Evolutionary conservation across 805 yeast genomes (phyloP), one percentile per base, ranked within the genome.

Genomic region (Suhomyces emberorum): DNA sequence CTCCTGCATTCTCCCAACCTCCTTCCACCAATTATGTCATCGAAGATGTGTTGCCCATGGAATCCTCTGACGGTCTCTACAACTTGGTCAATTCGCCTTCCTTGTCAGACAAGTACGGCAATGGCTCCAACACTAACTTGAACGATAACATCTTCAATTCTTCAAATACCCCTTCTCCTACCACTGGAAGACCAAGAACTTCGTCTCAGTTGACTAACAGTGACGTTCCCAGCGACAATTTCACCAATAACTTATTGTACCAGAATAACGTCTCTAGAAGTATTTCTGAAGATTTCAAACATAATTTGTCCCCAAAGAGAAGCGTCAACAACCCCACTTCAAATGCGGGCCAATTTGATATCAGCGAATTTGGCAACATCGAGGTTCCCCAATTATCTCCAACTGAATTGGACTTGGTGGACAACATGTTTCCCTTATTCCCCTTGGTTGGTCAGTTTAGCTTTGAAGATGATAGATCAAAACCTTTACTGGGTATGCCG

Each of bases 361-460:
- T 33, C 20, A 33, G 20, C 15, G 28, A 27, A 17, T 33, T 18
- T 10, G 16, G 14, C n/a, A 3, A 17, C 4, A 12, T 19, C 25
- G 36, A 33, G 4, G 18, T 20, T 10, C 18, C 38, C 4, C 38
- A 34, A 27, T 23, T 38, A 14, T 43, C 47, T 9, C 47, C 47
- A 3, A 34, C 34, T 12, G 47, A 43, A 27, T 42, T 55, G 34
- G 63, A 60, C 31, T 34, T 52, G 31, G 55, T 57, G 37, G 65
- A 61, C 32, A 52, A 54, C 32, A 61, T 63, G 61, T 67, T 65
- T 38, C 74, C 74, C 3, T 55, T 68, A 15, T 67, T 67, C 32
- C 72, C 74, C 3, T 50, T 68, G 37, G 64, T 68, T 12, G 74
- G 72, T 6, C 48, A 52, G 28, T 46, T 50, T 29, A 59, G 65